A percentile compares a stretch with the other conserved stretches of the same genome.
phyloP scores from a whole-genome alignment of 2,329 filamentous ascomycete species.

The Sclerotinia subarctica region DNA sequence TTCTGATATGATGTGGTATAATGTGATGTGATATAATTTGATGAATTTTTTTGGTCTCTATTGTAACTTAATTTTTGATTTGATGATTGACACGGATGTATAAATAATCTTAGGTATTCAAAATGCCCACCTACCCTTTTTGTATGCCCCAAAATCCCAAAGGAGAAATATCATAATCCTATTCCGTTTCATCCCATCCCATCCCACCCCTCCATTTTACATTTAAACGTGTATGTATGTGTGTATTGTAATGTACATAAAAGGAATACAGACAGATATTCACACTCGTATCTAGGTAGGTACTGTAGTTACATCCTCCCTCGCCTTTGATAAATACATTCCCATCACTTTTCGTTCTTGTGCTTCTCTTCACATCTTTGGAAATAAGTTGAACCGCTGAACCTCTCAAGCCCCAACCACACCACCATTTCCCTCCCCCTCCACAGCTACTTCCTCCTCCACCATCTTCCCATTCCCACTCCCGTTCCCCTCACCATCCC shows the following conservation, averaged over 20 bases:
- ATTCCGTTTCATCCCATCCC: background rate
- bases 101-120: background rate
- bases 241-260: background rate
- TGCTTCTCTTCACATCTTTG: background rate
- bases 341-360: no score
- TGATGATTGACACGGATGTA: no score
- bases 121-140: background rate
- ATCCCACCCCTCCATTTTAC: background rate
- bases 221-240: no score
- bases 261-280: background rate
- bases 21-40: background rate
- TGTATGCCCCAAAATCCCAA: background rate
- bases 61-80: background rate
- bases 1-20: background rate
- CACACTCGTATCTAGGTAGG: background rate
- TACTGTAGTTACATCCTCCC: no score
- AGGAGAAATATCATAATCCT: background rate
- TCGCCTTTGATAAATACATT: background rate
- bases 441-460: slow-evolving; percentile 18
- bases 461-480: slow-evolving; percentile 13
- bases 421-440: background rate
- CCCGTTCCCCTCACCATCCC: slow-evolving; percentile 22
- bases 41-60: background rate
- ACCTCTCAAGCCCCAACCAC: background rate
- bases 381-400: no score